Evolutionary conservation across 257 asterid species (phyloP).

Genomic region (Gentiana dahurica): DNA sequence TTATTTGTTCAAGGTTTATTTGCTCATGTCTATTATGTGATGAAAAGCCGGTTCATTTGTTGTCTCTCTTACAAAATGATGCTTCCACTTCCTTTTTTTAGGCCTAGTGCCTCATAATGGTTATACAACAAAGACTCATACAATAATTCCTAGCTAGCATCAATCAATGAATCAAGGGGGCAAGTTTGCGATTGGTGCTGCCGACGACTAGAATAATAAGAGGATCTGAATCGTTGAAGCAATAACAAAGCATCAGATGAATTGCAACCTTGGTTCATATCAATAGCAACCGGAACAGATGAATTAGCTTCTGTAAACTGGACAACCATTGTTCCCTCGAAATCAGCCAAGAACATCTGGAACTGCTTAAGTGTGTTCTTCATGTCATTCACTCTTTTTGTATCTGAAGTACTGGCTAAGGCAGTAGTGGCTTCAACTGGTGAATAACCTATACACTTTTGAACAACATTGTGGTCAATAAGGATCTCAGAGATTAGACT

Average conservation of each 20-base stretch:
- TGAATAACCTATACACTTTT: slow-evolving; percentile 48
- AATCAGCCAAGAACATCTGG: slow-evolving; percentile 53
- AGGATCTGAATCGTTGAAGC: slow-evolving; percentile 44
- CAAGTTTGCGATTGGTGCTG: slow-evolving; percentile 20
- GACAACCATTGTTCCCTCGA: slow-evolving; percentile 56
- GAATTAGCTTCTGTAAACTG: slow-evolving; percentile 34
- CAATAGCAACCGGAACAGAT: slow-evolving; percentile 52
- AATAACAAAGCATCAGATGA: slow-evolving; percentile 69
- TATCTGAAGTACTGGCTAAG: slow-evolving; percentile 35
- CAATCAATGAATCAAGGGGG: slow-evolving; percentile 25
- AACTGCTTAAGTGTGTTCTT: slow-evolving; percentile 49
- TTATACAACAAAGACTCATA: too few relatives aligned
- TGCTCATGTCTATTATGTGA: too few relatives aligned
- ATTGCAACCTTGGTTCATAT: slow-evolving; percentile 69
- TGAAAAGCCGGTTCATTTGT: too few relatives aligned
- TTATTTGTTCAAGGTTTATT: too few relatives aligned
- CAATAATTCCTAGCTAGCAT: too few relatives aligned
- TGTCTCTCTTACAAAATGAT: too few relatives aligned
- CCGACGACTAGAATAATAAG: slow-evolving; percentile 15
- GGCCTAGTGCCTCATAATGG: too few relatives aligned
- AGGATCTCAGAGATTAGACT: slow-evolving; percentile 85
- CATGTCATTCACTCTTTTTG: slow-evolving; percentile 28
- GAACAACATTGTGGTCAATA: slow-evolving; percentile 58
- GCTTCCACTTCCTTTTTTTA: too few relatives aligned
- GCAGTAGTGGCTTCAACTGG: slow-evolving; percentile 66